A percentile compares a stretch with the other conserved stretches of the same genome.
These are phyloP conservation scores for Epichloe hybrida DNA, from an alignment of 2,329 filamentous ascomycete species.

Conservation along the genomic window DNA sequence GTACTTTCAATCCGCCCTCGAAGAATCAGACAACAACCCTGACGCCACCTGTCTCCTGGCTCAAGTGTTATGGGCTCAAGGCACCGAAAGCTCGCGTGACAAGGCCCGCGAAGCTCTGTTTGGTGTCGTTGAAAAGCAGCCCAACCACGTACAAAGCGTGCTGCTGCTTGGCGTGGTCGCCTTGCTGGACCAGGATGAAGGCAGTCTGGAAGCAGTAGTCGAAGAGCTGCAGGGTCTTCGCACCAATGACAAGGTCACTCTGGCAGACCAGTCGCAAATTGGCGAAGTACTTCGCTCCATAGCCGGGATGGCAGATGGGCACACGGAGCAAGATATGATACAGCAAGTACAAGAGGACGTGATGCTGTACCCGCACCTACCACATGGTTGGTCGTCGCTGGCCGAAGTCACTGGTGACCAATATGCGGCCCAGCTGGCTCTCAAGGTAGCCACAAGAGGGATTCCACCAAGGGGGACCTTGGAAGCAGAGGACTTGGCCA, in stretches of 20 bases:
- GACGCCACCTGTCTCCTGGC: conserved; percentile 80
- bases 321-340: conserved; percentile 36
- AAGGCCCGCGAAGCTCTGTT: conserved; percentile 72
- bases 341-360: conserved; percentile 62
- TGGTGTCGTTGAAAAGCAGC: conserved; percentile 58
- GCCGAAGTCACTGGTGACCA: conserved; percentile 42
- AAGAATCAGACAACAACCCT: conserved; percentile 61
- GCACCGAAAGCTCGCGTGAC: conserved; percentile 56
- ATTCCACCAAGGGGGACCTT: conserved; percentile 61
- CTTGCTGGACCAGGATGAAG: conserved; percentile 63
- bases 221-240: conserved; percentile 64
- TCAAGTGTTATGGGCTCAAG: conserved; percentile 87
- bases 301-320: conserved; percentile 40
- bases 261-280: conserved; percentile 53
- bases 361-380: conserved; percentile 66
- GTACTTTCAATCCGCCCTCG: conserved; percentile 68
- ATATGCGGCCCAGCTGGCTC: conserved; percentile 60
- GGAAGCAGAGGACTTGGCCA: conserved; percentile 54
- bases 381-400: conserved; percentile 70
- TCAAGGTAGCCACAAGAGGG: conserved; percentile 61
- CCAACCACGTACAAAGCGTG: conserved; percentile 66
- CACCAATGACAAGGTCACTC: conserved; percentile 48
- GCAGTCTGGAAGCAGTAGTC: conserved; percentile 67
- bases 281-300: conserved; percentile 66
- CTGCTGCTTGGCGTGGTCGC: conserved; percentile 75